Evolutionary conservation across 2,329 filamentous ascomycete genomes (phyloP), one percentile per base, ranked within the genome.

Genomic region (Phoma herbarum): DNA sequence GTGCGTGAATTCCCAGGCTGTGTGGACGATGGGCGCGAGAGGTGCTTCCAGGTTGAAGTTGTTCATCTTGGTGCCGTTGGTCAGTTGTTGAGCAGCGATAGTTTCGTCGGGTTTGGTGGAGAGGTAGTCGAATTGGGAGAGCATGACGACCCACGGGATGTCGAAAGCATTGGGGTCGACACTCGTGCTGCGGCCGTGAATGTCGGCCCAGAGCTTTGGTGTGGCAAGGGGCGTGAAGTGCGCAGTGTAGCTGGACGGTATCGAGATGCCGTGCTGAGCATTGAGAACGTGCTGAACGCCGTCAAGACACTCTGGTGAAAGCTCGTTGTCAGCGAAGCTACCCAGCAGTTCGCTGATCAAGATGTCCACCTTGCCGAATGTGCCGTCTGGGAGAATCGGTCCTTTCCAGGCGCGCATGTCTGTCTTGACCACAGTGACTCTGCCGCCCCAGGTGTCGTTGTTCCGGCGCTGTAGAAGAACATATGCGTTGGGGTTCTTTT

Each of bases 331-430:
- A 23, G 89, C 95, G 73, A 98, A 99, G 2, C 93, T 97, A 35
- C 93, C 95, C 0, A 99, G 86, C 0, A 99, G 86, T 77, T 99
- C 95, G 2, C 93, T 97, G 26, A 99, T 88, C 3, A 99, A 81
- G 53, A 99, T 97, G 75, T 99, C 95, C 41, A 99, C 90, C 71
- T 89, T 88, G 66, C 85, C 84, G 64, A 86, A 80, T 6, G 83
- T 79, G 14, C 83, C 81, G 3, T 81, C 78, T 41, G 81, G 79
- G 18, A 84, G 71, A 0, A 86, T 74, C 1, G 94, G 94, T 0
- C 96, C 96, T 70, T 91, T 90, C 96, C 96, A 99, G 59, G 90
- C 90, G 47, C 95, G 89, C 95, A 99, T 99, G 75, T 99, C 95
- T 0, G 93, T 96, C 79, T 97, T 96, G 64, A 98, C 89, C 29